Base-by-base conservation (phyloP, 2,329 filamentous ascomycete species). In the Exophiala viscosa region DNA sequence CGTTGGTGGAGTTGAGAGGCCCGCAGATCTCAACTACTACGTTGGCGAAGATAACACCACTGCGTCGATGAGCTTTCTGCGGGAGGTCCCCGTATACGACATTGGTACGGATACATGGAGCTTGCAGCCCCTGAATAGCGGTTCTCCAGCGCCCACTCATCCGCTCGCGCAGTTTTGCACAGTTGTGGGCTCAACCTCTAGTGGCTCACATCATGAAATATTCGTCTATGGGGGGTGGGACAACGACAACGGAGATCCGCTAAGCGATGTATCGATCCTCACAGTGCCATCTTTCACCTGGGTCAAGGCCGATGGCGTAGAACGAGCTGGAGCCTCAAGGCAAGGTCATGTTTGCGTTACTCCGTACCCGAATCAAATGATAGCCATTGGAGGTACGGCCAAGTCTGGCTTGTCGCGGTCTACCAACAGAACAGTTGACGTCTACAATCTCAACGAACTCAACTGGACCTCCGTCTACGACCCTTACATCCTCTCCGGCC, bases 341-440 rank as follows among this genome's bases (percentile, higher is more conserved):
- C 58, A 59, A 20, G 58, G 60, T 5, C 65, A 71, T 57, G 60
- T 63, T 28, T 71, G 69, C 50, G 51, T 67, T 11, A 66, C 64
- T 53, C 57, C 64, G 1, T 69, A 80, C 64, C 83, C 84, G 0
- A 72, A 78, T 18, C 64, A 71, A 54, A 71, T 73, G 69, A 59
- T 72, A 31, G 65, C 68, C 13, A 49, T 72, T 15, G 70, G 69
- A 4, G 70, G 69, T 2, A 50, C 53, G n/a, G 32, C n/a, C 10
- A 32, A 11, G 7, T 23, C 23, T 15, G 50, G 20, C 14, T 11
- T 3, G 15, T 46, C 43, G 15, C 20, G 23, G 1, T 20, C 43
- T 13, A 28, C 18, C 31, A 47, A 45, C 34, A 43, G 38, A 20
- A 41, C 32, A 14, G 68, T 87, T 31, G 75, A 82, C 75, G 77